Conservation (phyloP, 192 early-diverging fungal species). For the Umbelopsis sp. region DNA sequence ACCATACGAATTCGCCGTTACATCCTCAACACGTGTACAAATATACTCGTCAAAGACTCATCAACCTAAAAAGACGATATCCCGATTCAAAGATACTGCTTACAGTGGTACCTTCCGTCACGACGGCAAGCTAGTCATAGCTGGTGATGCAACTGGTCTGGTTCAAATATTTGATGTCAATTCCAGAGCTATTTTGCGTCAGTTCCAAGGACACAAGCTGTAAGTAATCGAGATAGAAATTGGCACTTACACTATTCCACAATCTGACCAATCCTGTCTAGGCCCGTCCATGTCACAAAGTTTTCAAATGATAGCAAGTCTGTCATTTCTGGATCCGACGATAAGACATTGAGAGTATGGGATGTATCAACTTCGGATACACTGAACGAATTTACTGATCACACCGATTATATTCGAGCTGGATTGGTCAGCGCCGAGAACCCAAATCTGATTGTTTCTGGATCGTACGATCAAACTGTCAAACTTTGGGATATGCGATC, state of each 20-base stretch:
- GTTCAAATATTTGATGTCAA: constrained; percentile 81
- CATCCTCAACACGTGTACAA: constrained; percentile 89
- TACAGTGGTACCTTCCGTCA: constrained; percentile 77
- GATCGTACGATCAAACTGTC: constrained; percentile 96
- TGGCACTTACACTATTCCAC: background rate
- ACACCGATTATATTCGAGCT: constrained; percentile 90
- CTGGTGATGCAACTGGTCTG: constrained; percentile 87
- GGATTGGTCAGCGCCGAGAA: constrained; percentile 75
- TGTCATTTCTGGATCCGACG: constrained; percentile 88
- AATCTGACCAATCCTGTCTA: constrained; percentile 26
- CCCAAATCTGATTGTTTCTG: constrained; percentile 79
- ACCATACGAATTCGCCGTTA: constrained; percentile 90
- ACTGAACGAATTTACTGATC: constrained; percentile 72
- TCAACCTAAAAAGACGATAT: constrained; percentile 86
- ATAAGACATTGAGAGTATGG: constrained; percentile 91
- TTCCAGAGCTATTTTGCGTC: constrained; percentile 70
- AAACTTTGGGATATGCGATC: constrained; percentile 90
- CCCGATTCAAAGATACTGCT: constrained; percentile 90
- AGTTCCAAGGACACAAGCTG: constrained; percentile 59
- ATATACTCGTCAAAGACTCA: constrained; percentile 85
- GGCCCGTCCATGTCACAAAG: constrained; percentile 79
- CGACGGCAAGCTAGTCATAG: constrained; percentile 92
- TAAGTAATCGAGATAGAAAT: constrained; percentile 35
- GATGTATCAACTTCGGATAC: constrained; percentile 85
- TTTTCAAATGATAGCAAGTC: constrained; percentile 82